These are phyloP conservation scores for Myrica gale DNA, from an alignment of 306 rosid genomes.

Conservation along the genomic window DNA sequence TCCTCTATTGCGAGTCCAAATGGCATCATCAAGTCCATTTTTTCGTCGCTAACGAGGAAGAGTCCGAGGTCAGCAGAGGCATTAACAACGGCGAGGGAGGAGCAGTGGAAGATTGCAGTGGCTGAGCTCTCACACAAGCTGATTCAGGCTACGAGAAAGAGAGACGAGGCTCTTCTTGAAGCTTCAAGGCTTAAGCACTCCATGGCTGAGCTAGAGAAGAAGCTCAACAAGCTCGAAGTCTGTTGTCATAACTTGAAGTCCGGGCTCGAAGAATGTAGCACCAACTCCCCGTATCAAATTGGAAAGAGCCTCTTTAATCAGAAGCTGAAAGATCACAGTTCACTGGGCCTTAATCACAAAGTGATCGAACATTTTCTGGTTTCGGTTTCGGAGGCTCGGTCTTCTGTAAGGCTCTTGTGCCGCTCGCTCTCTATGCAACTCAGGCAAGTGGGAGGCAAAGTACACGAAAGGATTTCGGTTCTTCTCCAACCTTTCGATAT, in stretches of 20 bases:
- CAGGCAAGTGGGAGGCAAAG: conserved; percentile 65
- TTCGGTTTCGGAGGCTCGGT: conserved; percentile 70
- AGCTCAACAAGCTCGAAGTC: conserved; percentile 79
- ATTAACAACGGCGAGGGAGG: conserved; percentile 52
- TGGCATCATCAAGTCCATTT: conserved; percentile 65
- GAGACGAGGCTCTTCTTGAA: conserved; percentile 74
- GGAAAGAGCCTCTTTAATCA: conserved; percentile 18
- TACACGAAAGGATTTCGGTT: conserved; percentile 54
- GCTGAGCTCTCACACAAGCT: conserved; percentile 85
- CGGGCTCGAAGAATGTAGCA: conserved; percentile 70
- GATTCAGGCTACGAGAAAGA: conserved; percentile 65
- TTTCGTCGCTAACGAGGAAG: conserved; percentile 62
- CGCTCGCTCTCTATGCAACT: conserved; percentile 77
- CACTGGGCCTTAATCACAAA: conserved; percentile 7
- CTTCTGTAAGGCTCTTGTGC: conserved; percentile 53
- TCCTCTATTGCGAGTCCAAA: conserved; percentile 66
- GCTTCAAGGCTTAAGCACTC: conserved; percentile 77
- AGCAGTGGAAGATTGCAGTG: conserved; percentile 79
- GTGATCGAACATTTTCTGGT: conserved; percentile 58
- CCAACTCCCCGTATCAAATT: conserved; percentile 27
- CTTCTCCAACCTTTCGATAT: conserved; percentile 78
- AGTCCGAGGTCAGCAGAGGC: conserved; percentile 56
- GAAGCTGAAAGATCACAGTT: conserved; percentile 13
- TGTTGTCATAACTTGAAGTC: conserved; percentile 76
- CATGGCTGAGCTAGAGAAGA: conserved; percentile 82